Conservation (phyloP, 225 moss, liverwort and hornwort species). For the Physcomitrellopsis africana region DNA sequence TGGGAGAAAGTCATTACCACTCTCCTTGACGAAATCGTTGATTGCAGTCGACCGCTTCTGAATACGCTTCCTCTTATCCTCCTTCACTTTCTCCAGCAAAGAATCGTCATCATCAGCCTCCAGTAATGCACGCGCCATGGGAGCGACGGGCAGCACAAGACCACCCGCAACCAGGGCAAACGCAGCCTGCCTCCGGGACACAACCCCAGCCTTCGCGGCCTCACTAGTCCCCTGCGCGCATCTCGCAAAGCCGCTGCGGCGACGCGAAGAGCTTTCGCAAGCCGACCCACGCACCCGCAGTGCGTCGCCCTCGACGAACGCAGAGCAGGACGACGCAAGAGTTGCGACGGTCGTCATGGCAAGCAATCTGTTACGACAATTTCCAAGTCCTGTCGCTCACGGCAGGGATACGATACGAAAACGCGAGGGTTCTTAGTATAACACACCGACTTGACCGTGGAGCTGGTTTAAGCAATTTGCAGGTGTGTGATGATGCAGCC, state of each 20-base stretch:
- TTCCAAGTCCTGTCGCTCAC: too few relatives aligned
- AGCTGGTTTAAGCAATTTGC: too few relatives aligned
- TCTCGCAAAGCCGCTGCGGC: constrained; percentile 20
- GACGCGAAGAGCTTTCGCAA: constrained; percentile 18
- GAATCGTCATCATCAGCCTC: constrained; percentile 79
- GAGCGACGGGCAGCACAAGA: constrained; percentile 40
- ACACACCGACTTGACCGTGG: background rate
- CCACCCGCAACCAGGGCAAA: constrained; percentile 42
- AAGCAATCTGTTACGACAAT: background rate
- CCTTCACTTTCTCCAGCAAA: constrained; percentile 70
- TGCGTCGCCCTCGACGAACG: constrained; percentile 43
- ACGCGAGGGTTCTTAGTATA: background rate
- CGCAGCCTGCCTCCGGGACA: constrained; percentile 52
- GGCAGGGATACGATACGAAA: background rate
- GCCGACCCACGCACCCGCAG: constrained; percentile 26
- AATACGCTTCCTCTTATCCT: constrained; percentile 57
- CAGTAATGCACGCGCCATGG: constrained; percentile 59
- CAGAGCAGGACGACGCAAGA: constrained; percentile 49
- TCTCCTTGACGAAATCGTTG: constrained; percentile 46
- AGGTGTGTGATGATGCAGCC: too few relatives aligned
- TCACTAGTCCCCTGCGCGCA: constrained; percentile 31
- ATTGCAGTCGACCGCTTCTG: constrained; percentile 44
- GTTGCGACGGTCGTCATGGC: constrained; percentile 31
- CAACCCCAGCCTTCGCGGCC: constrained; percentile 18
- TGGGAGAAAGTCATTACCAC: constrained; percentile 31